These are phyloP conservation scores for Cryptococcus sp. DNA, from an alignment of 1,284 basidiomycete genomes.

Conservation along the genomic window DNA sequence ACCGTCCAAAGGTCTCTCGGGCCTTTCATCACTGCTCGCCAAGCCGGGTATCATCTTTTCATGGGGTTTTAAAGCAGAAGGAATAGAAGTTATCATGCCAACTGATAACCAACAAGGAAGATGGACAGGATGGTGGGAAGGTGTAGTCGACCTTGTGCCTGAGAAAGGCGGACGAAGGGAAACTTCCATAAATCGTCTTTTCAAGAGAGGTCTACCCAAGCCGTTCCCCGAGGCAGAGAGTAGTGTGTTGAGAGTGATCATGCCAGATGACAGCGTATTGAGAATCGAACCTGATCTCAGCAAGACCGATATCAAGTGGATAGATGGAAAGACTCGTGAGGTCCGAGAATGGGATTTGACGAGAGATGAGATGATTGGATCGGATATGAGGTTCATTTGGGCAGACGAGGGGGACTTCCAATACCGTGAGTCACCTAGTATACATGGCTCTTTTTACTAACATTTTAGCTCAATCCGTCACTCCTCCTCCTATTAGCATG, in stretches of 20 bases:
- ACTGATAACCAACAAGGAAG: constrained; percentile 30
- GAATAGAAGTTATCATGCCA: constrained; percentile 43
- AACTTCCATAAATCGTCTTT: constrained; percentile 72
- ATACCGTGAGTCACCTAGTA: constrained; percentile 38
- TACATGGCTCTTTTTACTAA: background rate
- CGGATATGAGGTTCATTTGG: constrained; percentile 44
- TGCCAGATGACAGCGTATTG: constrained; percentile 13
- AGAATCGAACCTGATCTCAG: constrained; percentile 9
- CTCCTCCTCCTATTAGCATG: constrained; percentile 57
- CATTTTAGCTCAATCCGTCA: constrained; percentile 37
- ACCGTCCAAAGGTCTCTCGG: constrained; percentile 86
- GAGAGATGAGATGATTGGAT: constrained; percentile 11
- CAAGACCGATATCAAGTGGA: constrained; percentile 11
- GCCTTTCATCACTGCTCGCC: constrained; percentile 78
- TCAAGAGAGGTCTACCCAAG: constrained; percentile 60
- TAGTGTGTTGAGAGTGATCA: constrained; percentile 33
- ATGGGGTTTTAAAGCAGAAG: constrained; percentile 63
- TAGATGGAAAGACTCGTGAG: constrained; percentile 28
- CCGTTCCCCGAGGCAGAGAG: constrained; percentile 58
- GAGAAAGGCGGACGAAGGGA: constrained; percentile 58
- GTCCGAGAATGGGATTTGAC: constrained; percentile 34
- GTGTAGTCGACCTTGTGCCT: constrained; percentile 72
- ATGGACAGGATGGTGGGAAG: constrained; percentile 71
- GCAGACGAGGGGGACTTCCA: constrained; percentile 46
- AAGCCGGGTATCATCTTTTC: constrained; percentile 83